Base-by-base conservation (phyloP, 2,329 filamentous ascomycete genomes). In the Botrytis paeoniae region DNA sequence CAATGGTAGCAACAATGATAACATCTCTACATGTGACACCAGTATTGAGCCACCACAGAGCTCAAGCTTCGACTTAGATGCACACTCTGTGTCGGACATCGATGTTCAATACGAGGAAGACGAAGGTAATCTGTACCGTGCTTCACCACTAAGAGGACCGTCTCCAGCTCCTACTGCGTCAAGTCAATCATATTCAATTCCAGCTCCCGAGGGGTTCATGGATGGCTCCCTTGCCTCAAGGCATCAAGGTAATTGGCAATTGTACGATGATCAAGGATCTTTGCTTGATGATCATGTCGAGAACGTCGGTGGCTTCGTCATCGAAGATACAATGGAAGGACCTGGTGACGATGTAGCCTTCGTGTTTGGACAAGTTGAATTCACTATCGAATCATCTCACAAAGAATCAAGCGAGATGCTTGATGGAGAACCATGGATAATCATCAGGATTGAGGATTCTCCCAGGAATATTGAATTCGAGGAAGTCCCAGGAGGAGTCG, bases 1-100 rank as follows among this genome's bases (percentile, higher is more conserved):
- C 51, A 1, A 9, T 18, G 29, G 14, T 18, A n/a, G 12, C 2
- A 22, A 25, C 2, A 29, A 18, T 0, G 6, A 14, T 48, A 1
- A 7, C 2, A 2, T 18, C 0, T 37, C 29, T 2, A 65, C 43
- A 18, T 3, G 29, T n/a, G 43, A 65, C 4, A 65, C 43, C 20
- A 65, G 63, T 32, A 3, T 37, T 32, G 41, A 65, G 12, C n/a
- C 29, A 45, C 41, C 29, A 7, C 41, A 29, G 29, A 29, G 3
- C 9, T 12, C 12, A 35, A n/a, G 4, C 20, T 22, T 8, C n/a
- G 29, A 45, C 1, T 5, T 10, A 22, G 29, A 64, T 18, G 20
- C 35, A 62, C 8, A 39, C 37, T 4, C 14, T 41, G 10, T 18
- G 1, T 62, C 22, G 2, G 22, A 3, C 12, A 62, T n/a, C 1